Evolutionary conservation across 305 asterid species (phyloP), one percentile per base, ranked within the genome.

Genomic region (Fraxinus floribunda): DNA sequence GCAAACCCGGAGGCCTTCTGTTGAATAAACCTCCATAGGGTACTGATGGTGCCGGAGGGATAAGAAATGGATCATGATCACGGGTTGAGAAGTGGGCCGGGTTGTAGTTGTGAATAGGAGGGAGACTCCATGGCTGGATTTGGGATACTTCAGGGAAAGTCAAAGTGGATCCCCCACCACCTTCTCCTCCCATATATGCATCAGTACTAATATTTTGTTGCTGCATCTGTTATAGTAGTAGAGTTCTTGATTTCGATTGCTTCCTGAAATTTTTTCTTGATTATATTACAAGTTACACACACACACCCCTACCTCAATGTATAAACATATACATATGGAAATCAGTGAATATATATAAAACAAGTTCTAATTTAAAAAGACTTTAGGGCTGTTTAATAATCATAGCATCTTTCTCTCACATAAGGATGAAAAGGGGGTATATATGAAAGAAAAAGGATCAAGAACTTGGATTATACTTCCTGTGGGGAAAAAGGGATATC

Each of bases 111-210:
- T 87, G 90, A 46, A 83, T 82, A 41, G 86, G 92, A 24, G 90
- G 91, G 66, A 89, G 86, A 35, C 84, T 85, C 97, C 97, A 94
- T 39, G 98, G 97, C 0, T 89, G 87, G 77, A 91, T 82, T 75
- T 90, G 94, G 5, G 95, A 79, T 22, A 86, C 90, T 22, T 91
- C 97, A 0, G 88, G 91, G 76, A 83, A 83, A 11, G 87, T 72
- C 18, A 85, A 80, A 9, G 84, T 66, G 7, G 90, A 83, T 75
- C 86, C 87, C 6, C 81, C 77, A 78, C 84, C 13, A 70, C 73
- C 72, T 18, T 62, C 52, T 34, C 72, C 49, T 20, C 79, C 86
- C 0, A 86, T 44, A 38, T 78, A 88, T 2, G 88, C 74, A 9
- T 85, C 85, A 8, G 62, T 57, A 7, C 13, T 30, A 22, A 5